Evolutionary conservation across 139 green algal species (phyloP), one percentile per base, ranked within the genome.

Genomic region (Chlorella ohadii): DNA sequence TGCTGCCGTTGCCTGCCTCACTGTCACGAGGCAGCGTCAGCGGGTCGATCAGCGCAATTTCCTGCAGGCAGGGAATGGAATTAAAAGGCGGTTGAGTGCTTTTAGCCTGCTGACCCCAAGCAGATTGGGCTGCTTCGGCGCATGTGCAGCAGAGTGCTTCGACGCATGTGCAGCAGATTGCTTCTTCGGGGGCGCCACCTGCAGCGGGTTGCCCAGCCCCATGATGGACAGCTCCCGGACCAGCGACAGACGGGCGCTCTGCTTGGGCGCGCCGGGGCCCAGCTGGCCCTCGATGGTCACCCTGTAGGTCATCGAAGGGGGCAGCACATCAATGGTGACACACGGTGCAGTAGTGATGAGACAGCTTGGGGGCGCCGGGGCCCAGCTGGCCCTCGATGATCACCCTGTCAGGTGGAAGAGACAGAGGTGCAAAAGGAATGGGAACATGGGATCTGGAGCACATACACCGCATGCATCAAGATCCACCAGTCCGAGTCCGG

Each of bases 201-300:
- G 41, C 47, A 96, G 79, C 20, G 90, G 90, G 27, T 84, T 86
- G 22, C 90, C 88, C 19, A 94, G 87, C 36, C 91, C 90, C 84
- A 97, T 87, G 57, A 98, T 95, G 19, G 91, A 96, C n/a, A 98
- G 91, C 86, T 98, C 92, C 9, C 95, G 86, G 77, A 97, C 84
- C 12, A 84, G 28, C 33, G 66, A 82, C 68, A 97, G 75, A 3
- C 71, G 79, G 23, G 92, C 93, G 82, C n/a, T 84, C 15, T 57
- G 80, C 17, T 59, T 59, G 51, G 47, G 70, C 20, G 39, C 39
- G 3, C 39, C 22, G 1, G 78, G 39, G 22, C 63, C 78, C 78
- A 74, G 39, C 15, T 44, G 39, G 0, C 78, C 78, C 78, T 73
- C 78, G 25, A 74, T 65, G 3, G 78, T 34, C 38, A 83, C 78